Percentiles rank a stretch among this genome's conserved stretches.
phyloP scores from a whole-genome alignment of 31 red algal species.

The Porphyra umbilicalis region DNA sequence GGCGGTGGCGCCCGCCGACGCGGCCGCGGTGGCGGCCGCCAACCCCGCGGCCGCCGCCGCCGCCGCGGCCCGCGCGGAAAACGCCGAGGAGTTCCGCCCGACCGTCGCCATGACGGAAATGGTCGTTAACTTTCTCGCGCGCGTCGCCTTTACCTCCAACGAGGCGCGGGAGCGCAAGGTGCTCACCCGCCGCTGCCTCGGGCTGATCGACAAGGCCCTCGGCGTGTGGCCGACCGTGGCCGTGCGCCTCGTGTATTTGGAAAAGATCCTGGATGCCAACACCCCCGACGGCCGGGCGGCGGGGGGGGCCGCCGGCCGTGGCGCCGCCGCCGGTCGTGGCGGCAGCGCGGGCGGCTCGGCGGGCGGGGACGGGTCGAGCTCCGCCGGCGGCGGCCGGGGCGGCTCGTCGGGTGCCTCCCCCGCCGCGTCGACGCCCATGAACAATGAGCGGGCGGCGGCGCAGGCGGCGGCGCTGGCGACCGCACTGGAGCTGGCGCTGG shows the following conservation, averaged over 20 bases:
- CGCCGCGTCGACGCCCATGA: background rate
- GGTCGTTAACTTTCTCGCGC: constrained; percentile 50
- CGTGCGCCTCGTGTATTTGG: constrained; percentile 48
- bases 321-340: constrained; percentile 1
- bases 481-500: constrained; percentile 29
- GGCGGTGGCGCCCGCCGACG: background rate
- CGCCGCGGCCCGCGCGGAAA: constrained; percentile 9
- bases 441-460: constrained; percentile 19
- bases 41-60: background rate
- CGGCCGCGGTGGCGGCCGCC: background rate
- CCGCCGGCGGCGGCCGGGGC: background rate
- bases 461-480: constrained; percentile 37
- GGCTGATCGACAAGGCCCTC: constrained; percentile 40
- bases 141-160: constrained; percentile 51
- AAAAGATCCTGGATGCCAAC: constrained; percentile 19
- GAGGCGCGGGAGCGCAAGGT: constrained; percentile 54
- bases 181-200: constrained; percentile 53
- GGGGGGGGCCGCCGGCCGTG: background rate
- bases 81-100: constrained; percentile 53
- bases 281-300: constrained; percentile 4
- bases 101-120: constrained; percentile 42
- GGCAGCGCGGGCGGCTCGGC: background rate
- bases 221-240: constrained; percentile 53
- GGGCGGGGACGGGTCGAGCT: background rate
- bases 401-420: background rate